A percentile compares a stretch with the other conserved stretches of the same genome.
Conservation (phyloP, 345 rosid genomes). For the Gossypium arboreum region DNA sequence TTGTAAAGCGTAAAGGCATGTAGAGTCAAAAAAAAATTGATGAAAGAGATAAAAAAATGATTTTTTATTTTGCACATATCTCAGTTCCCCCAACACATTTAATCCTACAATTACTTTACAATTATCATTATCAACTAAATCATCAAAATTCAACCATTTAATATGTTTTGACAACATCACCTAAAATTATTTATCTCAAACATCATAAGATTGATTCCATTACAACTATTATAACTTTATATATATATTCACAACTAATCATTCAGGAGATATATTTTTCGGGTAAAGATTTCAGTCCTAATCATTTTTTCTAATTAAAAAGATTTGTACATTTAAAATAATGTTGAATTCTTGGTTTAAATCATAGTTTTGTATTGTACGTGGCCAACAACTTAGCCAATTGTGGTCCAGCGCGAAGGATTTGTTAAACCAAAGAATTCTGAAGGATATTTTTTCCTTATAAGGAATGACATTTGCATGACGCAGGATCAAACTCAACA, state of each 20-base stretch:
- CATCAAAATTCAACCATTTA: too few species aligned
- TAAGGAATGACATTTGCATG: not conserved
- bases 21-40: accelerated
- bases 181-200: too few species aligned
- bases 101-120: too few species aligned
- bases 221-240: too few species aligned
- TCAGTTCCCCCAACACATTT: too few species aligned
- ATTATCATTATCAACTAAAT: too few species aligned
- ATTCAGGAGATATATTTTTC: not conserved
- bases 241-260: not conserved
- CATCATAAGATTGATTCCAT: too few species aligned
- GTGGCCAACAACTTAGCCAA: not conserved
- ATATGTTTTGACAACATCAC: too few species aligned
- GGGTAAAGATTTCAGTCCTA: too few species aligned
- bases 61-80: too few species aligned
- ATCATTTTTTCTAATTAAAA: not conserved
- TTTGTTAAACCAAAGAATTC: not conserved
- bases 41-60: too few species aligned
- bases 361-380: not conserved
- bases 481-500: not conserved
- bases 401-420: not conserved
- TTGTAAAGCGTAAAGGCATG: accelerated
- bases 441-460: not conserved
- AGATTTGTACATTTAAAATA: not conserved
- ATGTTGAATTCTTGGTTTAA: not conserved